Evolutionary conservation across 2,329 filamentous ascomycete genomes (phyloP), one percentile per base, ranked within the genome.

Genomic region (Diplocarpon rosae): DNA sequence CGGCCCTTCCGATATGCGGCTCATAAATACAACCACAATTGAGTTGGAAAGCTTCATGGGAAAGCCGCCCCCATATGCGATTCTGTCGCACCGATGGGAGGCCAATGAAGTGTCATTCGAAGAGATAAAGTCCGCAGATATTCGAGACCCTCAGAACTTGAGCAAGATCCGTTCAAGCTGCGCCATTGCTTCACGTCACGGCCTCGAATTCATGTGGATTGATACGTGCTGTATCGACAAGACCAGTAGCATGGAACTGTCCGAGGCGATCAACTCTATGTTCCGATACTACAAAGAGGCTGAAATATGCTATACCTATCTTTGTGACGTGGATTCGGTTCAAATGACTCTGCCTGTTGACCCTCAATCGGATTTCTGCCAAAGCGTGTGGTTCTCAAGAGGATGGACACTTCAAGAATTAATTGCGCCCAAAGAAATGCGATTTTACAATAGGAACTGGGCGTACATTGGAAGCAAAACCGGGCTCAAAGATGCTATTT

Each of bases 61-160:
- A 24, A 24, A 24, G 20, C 20, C 20, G 20, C 20, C 20, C 20
- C 20, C 20, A 24, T 63, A 63, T 44, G 59, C 56, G 2, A 62
- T 63, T 3, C 49, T 64, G 5, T 63, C 60, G 3, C 61, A 64
- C 40, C 56, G 50, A 9, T 63, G 61, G 61, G 52, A 49, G 10
- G 39, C 50, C 1, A 59, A 54, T 2, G 62, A 64, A 47, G 56
- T 62, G 8, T 45, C 53, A 0, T 56, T 59, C 34, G 38, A 52
- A 20, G 57, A 62, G 27, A 52, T 59, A 27, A 24, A 24, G 20
- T 7, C 20, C 24, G 32, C 9, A 13, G 15, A 7, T 43, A 47
- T 2, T 59, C 60, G 44, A 57, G 62, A 2, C 30, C 43, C 37
- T 5, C 41, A 38, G 24, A 40, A 32, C 17, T 24, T 24, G n/a